Evolutionary conservation across 768 basidiomycete species (phyloP).

Genomic region (Leccinum variicolor): DNA sequence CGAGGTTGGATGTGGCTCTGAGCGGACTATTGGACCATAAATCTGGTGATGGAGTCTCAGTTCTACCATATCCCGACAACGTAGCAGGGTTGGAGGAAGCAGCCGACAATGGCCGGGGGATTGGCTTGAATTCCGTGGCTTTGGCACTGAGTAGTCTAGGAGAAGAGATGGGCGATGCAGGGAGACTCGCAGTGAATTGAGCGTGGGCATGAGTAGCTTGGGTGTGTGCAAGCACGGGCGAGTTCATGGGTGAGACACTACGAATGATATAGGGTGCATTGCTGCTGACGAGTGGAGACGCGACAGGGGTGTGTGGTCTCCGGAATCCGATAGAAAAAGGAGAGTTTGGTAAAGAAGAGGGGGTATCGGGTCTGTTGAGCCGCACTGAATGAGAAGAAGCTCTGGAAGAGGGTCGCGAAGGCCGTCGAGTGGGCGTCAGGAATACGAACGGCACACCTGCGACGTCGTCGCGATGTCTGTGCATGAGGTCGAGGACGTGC

Average conservation of each 20-base stretch:
- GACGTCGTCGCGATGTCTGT: constrained; percentile 85
- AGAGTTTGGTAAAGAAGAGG: constrained; percentile 69
- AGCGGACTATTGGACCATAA: constrained; percentile 76
- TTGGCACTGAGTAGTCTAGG: constrained; percentile 87
- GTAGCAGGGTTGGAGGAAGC: constrained; percentile 54
- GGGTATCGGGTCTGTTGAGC: constrained; percentile 73
- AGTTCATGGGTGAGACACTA: too few relatives aligned
- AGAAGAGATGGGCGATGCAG: constrained; percentile 80
- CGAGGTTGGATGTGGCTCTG: constrained; percentile 77
- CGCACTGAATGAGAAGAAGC: constrained; percentile 69
- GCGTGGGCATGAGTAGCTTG: constrained; percentile 52
- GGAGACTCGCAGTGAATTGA: constrained; percentile 77
- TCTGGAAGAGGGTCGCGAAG: constrained; percentile 78
- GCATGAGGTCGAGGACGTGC: constrained; percentile 91
- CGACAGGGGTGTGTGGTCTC: constrained; percentile 75
- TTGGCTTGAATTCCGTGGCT: constrained; percentile 85
- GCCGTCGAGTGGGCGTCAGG: constrained; percentile 75
- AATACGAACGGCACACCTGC: constrained; percentile 81
- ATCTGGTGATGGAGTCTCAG: constrained; percentile 87
- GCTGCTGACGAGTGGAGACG: constrained; percentile 69
- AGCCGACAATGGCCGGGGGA: constrained; percentile 75
- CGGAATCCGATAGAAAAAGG: constrained; percentile 73
- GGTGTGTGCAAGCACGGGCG: constrained; percentile 51
- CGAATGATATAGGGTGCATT: constrained; percentile 53
- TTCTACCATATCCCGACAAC: constrained; percentile 45